Percentiles rank a stretch among this genome's conserved stretches.
Conservation (phyloP, 768 basidiomycete genomes). For the Suillus occidentalis region DNA sequence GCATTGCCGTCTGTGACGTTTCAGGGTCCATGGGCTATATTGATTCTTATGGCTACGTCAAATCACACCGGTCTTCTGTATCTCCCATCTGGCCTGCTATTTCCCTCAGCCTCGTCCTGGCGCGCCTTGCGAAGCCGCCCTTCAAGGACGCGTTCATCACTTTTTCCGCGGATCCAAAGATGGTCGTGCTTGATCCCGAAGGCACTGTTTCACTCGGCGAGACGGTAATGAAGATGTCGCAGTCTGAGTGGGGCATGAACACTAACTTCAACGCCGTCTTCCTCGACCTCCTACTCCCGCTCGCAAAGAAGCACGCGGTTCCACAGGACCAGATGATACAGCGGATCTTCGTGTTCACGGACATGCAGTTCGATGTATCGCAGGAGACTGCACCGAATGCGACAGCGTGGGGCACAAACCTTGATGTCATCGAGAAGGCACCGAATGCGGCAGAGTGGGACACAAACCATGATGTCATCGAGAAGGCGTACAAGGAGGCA, state of each 20-base stretch:
- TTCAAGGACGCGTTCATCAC: constrained; percentile 70
- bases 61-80: constrained; percentile 13
- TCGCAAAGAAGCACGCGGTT: constrained; percentile 57
- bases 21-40: constrained; percentile 68
- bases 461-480: constrained; percentile 62
- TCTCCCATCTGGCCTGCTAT: constrained; percentile 61
- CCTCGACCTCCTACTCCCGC: constrained; percentile 57
- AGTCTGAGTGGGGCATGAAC: constrained; percentile 51
- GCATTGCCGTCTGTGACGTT: constrained; percentile 71
- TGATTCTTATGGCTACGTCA: background rate
- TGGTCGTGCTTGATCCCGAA: constrained; percentile 48
- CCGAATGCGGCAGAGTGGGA: constrained; percentile 39
- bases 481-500: constrained; percentile 51
- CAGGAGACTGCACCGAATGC: constrained; percentile 5
- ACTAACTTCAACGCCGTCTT: constrained; percentile 67
- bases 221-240: constrained; percentile 38
- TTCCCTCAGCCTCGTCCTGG: constrained; percentile 64
- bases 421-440: constrained; percentile 51
- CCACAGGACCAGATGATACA: constrained; percentile 72
- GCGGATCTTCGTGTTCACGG: constrained; percentile 72
- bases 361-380: constrained; percentile 71
- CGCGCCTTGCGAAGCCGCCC: constrained; percentile 60
- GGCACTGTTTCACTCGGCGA: constrained; percentile 32
- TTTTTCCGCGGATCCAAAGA: constrained; percentile 53
- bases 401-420: constrained; percentile 57